Base-by-base conservation (phyloP, 164 flowering plant species). In the Umbilicus rupestris region DNA sequence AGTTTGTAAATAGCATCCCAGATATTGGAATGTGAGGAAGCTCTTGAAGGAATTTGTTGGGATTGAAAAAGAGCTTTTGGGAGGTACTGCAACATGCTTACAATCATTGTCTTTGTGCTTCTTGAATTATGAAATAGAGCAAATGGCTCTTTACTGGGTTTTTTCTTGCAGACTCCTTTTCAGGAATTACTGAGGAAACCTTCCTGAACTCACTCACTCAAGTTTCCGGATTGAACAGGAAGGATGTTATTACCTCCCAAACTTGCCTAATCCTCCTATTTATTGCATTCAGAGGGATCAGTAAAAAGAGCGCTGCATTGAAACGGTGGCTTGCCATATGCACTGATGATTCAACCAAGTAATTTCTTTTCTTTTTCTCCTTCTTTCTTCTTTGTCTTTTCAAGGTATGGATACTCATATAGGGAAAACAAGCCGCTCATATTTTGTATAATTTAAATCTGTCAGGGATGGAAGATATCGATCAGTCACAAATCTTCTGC, bases 321-420 rank as follows among this genome's bases (percentile, higher is more conserved):
- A 88, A 77, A 70, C 91, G 98, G 28, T 92, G 96, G 96, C 87
- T 92, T 58, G 70, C 79, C 60, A 86, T 94, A 71, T 86, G 89
- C 72, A 69, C 87, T 71, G 93, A 94, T 80, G 96, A 86, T 71
- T 80, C 84, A 44, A 69, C 78, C 0, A 80, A 72, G 97, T 93
- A 72, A 75, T 93, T 28, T 62, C n/a, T 22, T 50, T 28, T 16
- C 12, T 33, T 14, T 39, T 8, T 14, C 28, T 5, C 10, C n/a
- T n/a, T n/a, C n/a, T n/a, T n/a, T n/a, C n/a, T n/a, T 33, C 22
- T 37, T n/a, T n/a, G n/a, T n/a, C n/a, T n/a, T n/a, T n/a, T n/a
- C n/a, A n/a, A n/a, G n/a, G n/a, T n/a, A n/a, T n/a, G n/a, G n/a
- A n/a, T n/a, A n/a, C n/a, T n/a, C n/a, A n/a, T n/a, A n/a, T n/a